These are phyloP conservation scores for Yamadazyma paraphyllophila DNA, from an alignment of 805 yeast genomes.

Conservation along the genomic window DNA sequence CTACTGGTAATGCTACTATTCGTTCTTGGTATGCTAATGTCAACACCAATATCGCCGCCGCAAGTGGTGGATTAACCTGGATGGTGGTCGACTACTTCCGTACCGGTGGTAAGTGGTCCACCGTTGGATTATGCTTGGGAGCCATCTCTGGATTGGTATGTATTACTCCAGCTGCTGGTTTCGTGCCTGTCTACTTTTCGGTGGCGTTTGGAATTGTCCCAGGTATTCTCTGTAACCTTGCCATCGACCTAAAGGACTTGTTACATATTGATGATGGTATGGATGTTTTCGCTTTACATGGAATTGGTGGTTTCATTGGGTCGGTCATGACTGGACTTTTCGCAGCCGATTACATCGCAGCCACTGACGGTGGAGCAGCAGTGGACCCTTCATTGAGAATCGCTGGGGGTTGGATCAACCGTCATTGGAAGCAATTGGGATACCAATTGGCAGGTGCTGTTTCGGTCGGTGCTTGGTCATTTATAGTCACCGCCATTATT, in stretches of 20 bases:
- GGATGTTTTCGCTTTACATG: slow-evolving; percentile 92
- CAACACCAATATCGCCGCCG: slow-evolving; percentile 92
- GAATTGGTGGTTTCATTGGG: slow-evolving; percentile 89
- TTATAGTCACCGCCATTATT: slow-evolving; percentile 66
- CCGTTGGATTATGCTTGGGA: slow-evolving; percentile 93
- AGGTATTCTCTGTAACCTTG: slow-evolving; percentile 76
- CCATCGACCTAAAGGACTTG: slow-evolving; percentile 73
- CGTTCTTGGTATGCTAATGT: slow-evolving; percentile 93
- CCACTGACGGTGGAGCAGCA: slow-evolving; percentile 64
- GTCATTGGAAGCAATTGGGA: slow-evolving; percentile 78
- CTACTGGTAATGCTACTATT: slow-evolving; percentile 89
- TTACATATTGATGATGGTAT: slow-evolving; percentile 88
- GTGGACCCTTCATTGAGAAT: slow-evolving; percentile 35
- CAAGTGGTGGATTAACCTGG: slow-evolving; percentile 92
- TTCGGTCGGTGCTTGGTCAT: slow-evolving; percentile 74
- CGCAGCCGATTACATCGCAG: slow-evolving; percentile 88
- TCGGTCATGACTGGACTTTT: slow-evolving; percentile 84
- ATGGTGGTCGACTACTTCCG: slow-evolving; percentile 86
- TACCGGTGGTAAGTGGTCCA: slow-evolving; percentile 86
- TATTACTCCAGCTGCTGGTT: slow-evolving; percentile 96
- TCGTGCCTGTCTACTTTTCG: slow-evolving; percentile 87
- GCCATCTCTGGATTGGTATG: slow-evolving; percentile 92
- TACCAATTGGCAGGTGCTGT: slow-evolving; percentile 80
- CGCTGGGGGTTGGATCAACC: slow-evolving; percentile 86
- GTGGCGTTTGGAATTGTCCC: slow-evolving; percentile 80